These are phyloP conservation scores for Camellia granthamiana DNA, from an alignment of 148 eudicot genomes.

Conservation along the genomic window DNA sequence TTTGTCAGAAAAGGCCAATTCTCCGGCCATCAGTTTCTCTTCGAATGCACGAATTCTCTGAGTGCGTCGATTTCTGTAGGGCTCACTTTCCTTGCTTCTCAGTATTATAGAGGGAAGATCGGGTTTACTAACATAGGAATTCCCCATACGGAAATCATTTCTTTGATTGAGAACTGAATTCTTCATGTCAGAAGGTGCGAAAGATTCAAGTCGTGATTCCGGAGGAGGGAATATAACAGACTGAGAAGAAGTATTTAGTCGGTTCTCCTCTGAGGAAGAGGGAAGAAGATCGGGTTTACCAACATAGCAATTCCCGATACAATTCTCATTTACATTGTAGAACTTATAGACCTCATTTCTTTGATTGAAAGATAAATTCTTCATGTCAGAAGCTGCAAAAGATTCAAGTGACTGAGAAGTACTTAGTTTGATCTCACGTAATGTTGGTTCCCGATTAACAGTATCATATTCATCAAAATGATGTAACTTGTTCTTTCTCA, in stretches of 20 bases:
- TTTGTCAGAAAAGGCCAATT: constrained; percentile 32
- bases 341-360: not conserved
- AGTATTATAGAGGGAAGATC: constrained; percentile 59
- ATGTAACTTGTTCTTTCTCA: constrained; percentile 29
- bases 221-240: constrained; percentile 19
- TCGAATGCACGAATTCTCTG: constrained; percentile 81
- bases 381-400: constrained; percentile 14
- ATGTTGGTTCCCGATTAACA: constrained; percentile 9
- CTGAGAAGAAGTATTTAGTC: constrained; percentile 9
- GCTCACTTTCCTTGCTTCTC: constrained; percentile 57
- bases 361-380: constrained; percentile 10
- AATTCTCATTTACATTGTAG: not conserved
- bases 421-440: not conserved
- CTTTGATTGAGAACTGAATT: constrained; percentile 16
- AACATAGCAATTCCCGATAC: not conserved
- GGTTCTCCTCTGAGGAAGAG: constrained; percentile 6
- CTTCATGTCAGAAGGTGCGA: constrained; percentile 15
- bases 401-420: constrained; percentile 9
- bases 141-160: constrained; percentile 15
- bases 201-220: constrained; percentile 12
- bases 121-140: constrained; percentile 25
- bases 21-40: constrained; percentile 44
- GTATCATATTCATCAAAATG: constrained; percentile 6
- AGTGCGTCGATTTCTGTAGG: constrained; percentile 65
- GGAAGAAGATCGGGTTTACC: constrained; percentile 32